Base-by-base conservation (phyloP, 331 rosid genomes). In the Saraca asoca region DNA sequence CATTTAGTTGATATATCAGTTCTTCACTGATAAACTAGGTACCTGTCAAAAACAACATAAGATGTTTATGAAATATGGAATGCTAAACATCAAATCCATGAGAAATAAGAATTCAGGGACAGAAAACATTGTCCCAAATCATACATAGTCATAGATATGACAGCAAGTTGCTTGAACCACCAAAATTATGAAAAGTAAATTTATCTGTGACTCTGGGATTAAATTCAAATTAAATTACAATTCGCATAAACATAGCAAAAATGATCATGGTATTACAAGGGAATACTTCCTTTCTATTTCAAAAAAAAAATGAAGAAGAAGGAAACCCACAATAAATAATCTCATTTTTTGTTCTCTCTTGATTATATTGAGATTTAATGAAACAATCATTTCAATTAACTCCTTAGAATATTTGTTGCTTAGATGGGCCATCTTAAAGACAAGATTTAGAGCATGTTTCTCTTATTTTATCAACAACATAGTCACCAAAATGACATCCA, bases 1-100 rank as follows among this genome's bases (percentile, higher is more conserved):
- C 98, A 93, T 93, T 67, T 68, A 61, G 75, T 49, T 57, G 58
- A 79, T 73, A 45, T 51, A 42, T 49, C 72, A 66, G 69, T 77
- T 55, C 62, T 66, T 54, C 74, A 78, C 60, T 72, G 15, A 46
- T 52, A 49, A 17, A 65, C 34, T 75, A 53, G 62, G 20, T 71
- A 53, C 82, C 88, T 88, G 51, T 39, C n/a, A 50, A 41, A 68
- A 56, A 71, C 76, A 16, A n/a, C n/a, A n/a, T 29, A 52, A 51
- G 8, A 66, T 57, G 16, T 17, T 52, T 64, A 51, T 64, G 62
- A 73, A 46, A 72, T 41, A 24, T 38, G 7, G 50, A 66, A 49
- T 34, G 15, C 12, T 66, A 8, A 37, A 57, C n/a, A 3, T 35
- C 42, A 70, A 60, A 58, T 8, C 38, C 68, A 69, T 33, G 54